Conservation (phyloP, 495 filamentous ascomycete species). For the Penicillium salamii region DNA sequence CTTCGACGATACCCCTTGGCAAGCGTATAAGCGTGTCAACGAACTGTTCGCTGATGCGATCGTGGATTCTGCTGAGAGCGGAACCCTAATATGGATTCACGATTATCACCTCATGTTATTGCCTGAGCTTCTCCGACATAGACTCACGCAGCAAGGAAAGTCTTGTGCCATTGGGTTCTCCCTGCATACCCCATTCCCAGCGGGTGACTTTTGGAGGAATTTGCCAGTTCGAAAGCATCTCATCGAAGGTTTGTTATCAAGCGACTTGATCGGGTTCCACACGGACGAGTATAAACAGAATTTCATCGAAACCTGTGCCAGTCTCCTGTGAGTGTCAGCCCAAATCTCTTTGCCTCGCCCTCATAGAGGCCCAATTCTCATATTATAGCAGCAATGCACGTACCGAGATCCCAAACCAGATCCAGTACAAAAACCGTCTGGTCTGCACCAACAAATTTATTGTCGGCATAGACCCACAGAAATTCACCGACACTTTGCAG, state of each 20-base stretch:
- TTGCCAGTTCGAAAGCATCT: constrained; percentile 83
- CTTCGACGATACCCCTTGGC: constrained; percentile 84
- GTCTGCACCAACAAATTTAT: constrained; percentile 81
- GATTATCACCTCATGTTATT: constrained; percentile 96
- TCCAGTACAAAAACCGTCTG: constrained; percentile 71
- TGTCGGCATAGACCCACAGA: constrained; percentile 90
- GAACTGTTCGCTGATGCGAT: constrained; percentile 79
- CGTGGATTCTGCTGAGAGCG: constrained; percentile 66
- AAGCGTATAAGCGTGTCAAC: constrained; percentile 84
- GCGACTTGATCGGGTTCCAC: constrained; percentile 90
- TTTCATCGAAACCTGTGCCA: constrained; percentile 80
- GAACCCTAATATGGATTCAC: constrained; percentile 90
- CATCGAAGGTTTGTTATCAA: constrained; percentile 73
- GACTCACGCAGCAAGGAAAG: constrained; percentile 62
- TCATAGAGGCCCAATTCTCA: not conserved
- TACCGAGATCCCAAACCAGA: constrained; percentile 55
- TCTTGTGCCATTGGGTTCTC: constrained; percentile 92
- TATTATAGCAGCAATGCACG: constrained; percentile 15
- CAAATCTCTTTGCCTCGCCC: constrained; percentile 50
- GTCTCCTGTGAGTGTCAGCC: constrained; percentile 63
- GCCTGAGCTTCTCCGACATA: constrained; percentile 79
- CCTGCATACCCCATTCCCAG: constrained; percentile 92
- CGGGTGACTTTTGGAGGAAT: constrained; percentile 86
- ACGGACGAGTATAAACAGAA: constrained; percentile 92
- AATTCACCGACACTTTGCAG: constrained; percentile 74